Evolutionary conservation across 345 rosid genomes (phyloP), one percentile per base, ranked within the genome.

Genomic region (Nasturtium officinale): DNA sequence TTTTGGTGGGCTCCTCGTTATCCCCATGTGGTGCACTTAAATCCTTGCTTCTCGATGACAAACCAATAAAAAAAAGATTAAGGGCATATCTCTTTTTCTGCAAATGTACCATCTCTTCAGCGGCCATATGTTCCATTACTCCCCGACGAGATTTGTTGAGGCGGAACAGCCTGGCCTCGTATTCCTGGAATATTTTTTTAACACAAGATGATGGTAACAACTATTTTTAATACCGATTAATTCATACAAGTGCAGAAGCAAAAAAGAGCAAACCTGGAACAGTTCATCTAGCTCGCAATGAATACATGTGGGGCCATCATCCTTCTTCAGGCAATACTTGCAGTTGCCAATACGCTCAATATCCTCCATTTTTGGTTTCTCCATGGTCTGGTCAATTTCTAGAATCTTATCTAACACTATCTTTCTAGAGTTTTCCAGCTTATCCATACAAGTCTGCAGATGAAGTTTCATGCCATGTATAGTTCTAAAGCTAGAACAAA

Each of bases 161-260:
- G 65, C 89, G 89, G 77, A 94, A 94, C 35, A 94, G 85, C 84
- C 97, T 87, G 52, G 98, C 96, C 79, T 86, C 95, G 52, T 94
- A 91, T 69, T 83, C 88, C 98, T 94, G 80, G 60, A 40, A 57
- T 69, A 0, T 56, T 63, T 70, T 66, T 64, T 37, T 46, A 43
- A 66, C 5, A 61, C 28, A 72, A 15, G 61, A 66, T 26, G 69
- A 56, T 40, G 47, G 57, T 63, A 62, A 37, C 61, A 59, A 6
- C 52, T 52, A 40, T 51, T 30, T 46, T 48, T 52, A 23, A 35
- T 29, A 38, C 23, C 45, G 7, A 55, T 72, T 25, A n/a, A 38
- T 60, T 52, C 55, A 77, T 71, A 51, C 25, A 26, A 70, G 35
- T 26, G 55, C 16, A 74, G 53, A 65, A 35, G 64, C 53, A 55